Conservation (phyloP, 495 filamentous ascomycete species). For the Podospora australis region DNA sequence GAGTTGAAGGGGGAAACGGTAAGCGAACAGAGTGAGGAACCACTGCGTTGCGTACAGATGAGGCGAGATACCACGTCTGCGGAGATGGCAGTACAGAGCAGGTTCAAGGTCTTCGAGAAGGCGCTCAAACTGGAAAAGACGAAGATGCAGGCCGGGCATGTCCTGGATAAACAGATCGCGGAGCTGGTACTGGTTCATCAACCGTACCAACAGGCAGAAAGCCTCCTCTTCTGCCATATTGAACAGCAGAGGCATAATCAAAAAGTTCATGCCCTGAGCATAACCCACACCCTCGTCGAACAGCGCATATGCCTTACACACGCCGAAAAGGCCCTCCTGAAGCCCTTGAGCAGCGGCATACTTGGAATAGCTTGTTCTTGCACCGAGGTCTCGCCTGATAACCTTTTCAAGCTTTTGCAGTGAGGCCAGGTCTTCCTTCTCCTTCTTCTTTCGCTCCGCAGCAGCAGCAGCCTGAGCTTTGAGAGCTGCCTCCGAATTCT, state of each 20-base stretch:
- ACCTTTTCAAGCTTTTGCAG: conserved; percentile 81
- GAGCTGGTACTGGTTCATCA: conserved; percentile 96
- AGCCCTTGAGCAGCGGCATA: conserved; percentile 81
- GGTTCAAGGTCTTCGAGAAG: conserved; percentile 92
- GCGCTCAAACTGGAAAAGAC: conserved; percentile 91
- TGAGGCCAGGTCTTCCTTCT: conserved; percentile 65
- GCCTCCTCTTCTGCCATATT: conserved; percentile 98
- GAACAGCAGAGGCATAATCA: conserved; percentile 94
- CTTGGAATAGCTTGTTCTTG: conserved; percentile 93
- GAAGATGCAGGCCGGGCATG: conserved; percentile 92
- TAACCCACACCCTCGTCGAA: conserved; percentile 94
- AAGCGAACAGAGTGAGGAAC: conserved; percentile 98
- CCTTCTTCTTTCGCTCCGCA: conserved; percentile 64
- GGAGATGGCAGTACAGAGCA: conserved; percentile 89
- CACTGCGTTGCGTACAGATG: conserved; percentile 97
- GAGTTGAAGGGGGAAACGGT: conserved; percentile 93
- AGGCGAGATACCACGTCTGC: conserved; percentile 77
- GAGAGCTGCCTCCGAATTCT: conserved; percentile 55
- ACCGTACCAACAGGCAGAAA: conserved; percentile 81
- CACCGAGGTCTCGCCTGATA: conserved; percentile 84
- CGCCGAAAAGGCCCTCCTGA: conserved; percentile 88
- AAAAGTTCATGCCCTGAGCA: conserved; percentile 98
- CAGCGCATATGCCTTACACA: conserved; percentile 96
- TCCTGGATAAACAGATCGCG: conserved; percentile 91
- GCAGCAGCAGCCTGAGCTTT: conserved; percentile 61